These are phyloP conservation scores for Cylindrodendrum hubeiense DNA, from an alignment of 2,329 filamentous ascomycete species.

Conservation along the genomic window DNA sequence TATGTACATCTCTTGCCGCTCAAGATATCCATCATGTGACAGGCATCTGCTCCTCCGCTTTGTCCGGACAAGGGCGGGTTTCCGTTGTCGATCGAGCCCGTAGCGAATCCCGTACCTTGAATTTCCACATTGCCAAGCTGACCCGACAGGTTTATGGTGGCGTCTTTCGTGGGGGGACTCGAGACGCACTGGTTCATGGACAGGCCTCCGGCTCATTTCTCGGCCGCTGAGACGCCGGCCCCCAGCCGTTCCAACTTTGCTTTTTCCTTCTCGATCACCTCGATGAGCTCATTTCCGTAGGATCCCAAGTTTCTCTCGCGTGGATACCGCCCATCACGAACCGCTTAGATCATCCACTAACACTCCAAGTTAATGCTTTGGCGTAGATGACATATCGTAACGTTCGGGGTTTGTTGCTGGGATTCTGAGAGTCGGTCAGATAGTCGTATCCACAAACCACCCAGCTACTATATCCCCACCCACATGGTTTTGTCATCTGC, in stretches of 20 bases:
- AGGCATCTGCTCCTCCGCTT: not conserved
- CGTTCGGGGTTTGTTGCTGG: slow-evolving; percentile 7
- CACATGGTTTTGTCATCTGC: slow-evolving; percentile 17
- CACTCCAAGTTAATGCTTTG: not conserved
- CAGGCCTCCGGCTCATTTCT: not conserved
- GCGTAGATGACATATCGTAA: slow-evolving; percentile 22
- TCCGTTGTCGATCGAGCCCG: slow-evolving; percentile 4
- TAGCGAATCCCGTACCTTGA: slow-evolving; percentile 11
- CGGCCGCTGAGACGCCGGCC: not conserved
- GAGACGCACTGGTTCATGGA: not conserved
- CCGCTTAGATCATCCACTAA: not conserved
- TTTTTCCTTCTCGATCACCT: slow-evolving; percentile 32
- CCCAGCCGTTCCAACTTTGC: slow-evolving; percentile 19
- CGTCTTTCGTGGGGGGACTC: slow-evolving; percentile 8
- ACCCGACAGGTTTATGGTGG: not conserved
- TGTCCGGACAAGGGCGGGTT: not conserved
- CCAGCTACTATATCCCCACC: slow-evolving; percentile 5
- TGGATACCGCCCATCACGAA: slow-evolving; percentile 1
- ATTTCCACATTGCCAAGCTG: slow-evolving; percentile 11
- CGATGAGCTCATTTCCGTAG: slow-evolving; percentile 18
- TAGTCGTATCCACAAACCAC: slow-evolving; percentile 19
- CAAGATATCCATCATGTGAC: slow-evolving; percentile 9
- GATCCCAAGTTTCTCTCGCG: not conserved
- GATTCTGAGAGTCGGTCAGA: slow-evolving; percentile 22
- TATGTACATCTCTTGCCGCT: not conserved